Base-by-base conservation (phyloP, 2,329 filamentous ascomycete genomes). In the Colletotrichum abscissum region DNA sequence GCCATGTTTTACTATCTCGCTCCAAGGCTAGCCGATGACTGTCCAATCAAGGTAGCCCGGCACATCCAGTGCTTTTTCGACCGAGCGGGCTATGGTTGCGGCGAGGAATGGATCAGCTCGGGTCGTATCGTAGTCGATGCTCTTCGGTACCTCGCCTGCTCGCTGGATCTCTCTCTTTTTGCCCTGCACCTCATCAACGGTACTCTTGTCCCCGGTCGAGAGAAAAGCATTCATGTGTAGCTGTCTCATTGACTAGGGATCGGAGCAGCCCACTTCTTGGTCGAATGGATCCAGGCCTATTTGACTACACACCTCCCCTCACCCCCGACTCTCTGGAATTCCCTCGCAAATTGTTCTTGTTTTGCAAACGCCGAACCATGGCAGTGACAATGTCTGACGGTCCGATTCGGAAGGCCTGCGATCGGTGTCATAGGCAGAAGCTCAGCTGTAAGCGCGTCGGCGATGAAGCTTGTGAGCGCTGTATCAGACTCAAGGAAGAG, bases 361-460 rank as follows among this genome's bases (percentile, higher is more conserved):
- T 67, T 71, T 72, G 38, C 68, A 58, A 72, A 74, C 72, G 67
- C 72, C 72, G 63, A 67, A 65, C 55, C 54, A 77, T 72, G 79
- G 79, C 76, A 69, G 75, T 78, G 76, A 79, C 76, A 77, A 84
- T 84, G 82, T 76, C 81, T 75, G 82, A 84, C 73, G 79, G 77
- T 65, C 76, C 80, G 72, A 83, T 81, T 74, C 83, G 85, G 69
- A 85, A 84, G 69, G 85, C 85, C 69, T 87, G 85, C 78, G 85
- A 87, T 77, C 82, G 84, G 74, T 87, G 85, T 76, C 85, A 87
- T 75, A 77, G 77, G 22, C 84, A 86, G 76, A 87, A 87, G 77
- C 80, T 87, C 71, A 84, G 82, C 75, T 87, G 85, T 79, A 86
- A 84, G 76, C 82, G 85, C 63, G 77, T 79, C 69, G 80, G 80